Conservation (phyloP, 106 monocot genomes). For the Acorus calamus region DNA sequence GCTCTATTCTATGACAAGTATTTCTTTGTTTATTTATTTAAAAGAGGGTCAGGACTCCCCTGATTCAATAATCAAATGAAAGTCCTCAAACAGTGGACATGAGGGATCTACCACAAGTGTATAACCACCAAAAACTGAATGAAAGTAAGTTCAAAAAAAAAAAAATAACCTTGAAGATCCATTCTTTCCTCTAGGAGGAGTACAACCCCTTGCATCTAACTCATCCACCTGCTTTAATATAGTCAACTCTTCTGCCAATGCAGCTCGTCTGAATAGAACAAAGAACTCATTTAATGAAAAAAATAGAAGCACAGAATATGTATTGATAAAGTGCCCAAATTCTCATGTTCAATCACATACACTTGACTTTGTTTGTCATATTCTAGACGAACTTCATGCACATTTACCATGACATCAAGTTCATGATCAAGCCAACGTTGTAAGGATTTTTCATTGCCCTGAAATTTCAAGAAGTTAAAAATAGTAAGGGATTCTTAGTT, state of each 20-base stretch:
- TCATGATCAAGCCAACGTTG: conserved; percentile 92
- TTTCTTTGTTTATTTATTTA: no score
- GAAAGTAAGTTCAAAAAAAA: not conserved
- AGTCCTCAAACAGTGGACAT: no score
- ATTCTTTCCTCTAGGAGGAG: conserved; percentile 62
- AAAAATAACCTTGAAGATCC: conserved; percentile 2
- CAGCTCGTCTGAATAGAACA: conserved; percentile 43
- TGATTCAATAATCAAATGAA: no score
- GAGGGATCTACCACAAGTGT: not conserved
- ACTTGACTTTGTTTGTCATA: conserved; percentile 96
- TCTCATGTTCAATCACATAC: conserved; percentile 33
- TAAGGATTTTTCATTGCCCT: conserved; percentile 83
- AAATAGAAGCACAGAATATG: not conserved
- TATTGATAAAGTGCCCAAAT: not conserved
- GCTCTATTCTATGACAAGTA: not conserved
- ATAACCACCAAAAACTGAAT: not conserved
- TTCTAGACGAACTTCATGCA: conserved; percentile 87
- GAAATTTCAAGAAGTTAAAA: conserved; percentile 5
- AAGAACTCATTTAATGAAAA: conserved; percentile 4
- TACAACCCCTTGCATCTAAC: conserved; percentile 24
- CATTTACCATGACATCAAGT: conserved; percentile 88
- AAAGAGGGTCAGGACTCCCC: no score
- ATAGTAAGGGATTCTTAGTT: not conserved
- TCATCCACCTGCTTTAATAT: conserved; percentile 62
- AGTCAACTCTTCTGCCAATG: conserved; percentile 72